Percentiles rank a stretch among this genome's conserved stretches.
These are phyloP conservation scores for Neurospora africana DNA, from an alignment of 495 filamentous ascomycete species.

Conservation along the genomic window DNA sequence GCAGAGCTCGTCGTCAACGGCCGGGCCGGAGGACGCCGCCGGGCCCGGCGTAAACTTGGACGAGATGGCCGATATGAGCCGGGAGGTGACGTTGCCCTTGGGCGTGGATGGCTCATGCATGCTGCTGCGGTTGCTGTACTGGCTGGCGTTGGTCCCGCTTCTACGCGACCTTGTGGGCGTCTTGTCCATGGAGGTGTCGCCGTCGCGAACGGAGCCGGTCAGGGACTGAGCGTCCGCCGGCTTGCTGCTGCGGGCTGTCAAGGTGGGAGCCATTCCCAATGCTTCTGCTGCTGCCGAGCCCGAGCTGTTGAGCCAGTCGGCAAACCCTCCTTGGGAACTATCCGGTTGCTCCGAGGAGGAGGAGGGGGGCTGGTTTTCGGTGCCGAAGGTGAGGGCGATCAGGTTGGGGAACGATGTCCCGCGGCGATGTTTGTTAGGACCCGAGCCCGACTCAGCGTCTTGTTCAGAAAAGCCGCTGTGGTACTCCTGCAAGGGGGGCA, in stretches of 20 bases:
- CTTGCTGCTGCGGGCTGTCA: not conserved
- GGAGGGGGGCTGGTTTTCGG: constrained; percentile 20
- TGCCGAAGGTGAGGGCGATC: constrained; percentile 21
- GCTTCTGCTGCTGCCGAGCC: constrained; percentile 7
- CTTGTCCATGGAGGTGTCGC: constrained; percentile 15
- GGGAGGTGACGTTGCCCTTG: constrained; percentile 28
- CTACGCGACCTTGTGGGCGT: constrained; percentile 24
- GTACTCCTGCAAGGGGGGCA: constrained; percentile 23
- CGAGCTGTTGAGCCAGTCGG: constrained; percentile 25
- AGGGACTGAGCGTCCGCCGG: not conserved
- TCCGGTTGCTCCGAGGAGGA: constrained; percentile 22
- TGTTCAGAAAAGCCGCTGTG: constrained; percentile 27
- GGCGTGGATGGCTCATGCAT: constrained; percentile 17
- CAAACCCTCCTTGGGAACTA: constrained; percentile 18
- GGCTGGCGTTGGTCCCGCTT: constrained; percentile 2
- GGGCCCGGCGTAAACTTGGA: constrained; percentile 23
- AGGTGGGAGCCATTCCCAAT: not conserved
- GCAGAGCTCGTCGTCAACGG: constrained; percentile 48
- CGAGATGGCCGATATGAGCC: constrained; percentile 35
- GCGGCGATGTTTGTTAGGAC: constrained; percentile 24
- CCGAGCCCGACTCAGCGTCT: constrained; percentile 13
- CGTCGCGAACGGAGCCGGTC: not conserved
- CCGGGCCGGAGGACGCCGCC: constrained; percentile 14
- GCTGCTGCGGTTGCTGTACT: not conserved
- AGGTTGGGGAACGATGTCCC: constrained; percentile 33